Base-by-base conservation (phyloP, 495 filamentous ascomycete genomes). In the Umbilicaria muhlenbergii region DNA sequence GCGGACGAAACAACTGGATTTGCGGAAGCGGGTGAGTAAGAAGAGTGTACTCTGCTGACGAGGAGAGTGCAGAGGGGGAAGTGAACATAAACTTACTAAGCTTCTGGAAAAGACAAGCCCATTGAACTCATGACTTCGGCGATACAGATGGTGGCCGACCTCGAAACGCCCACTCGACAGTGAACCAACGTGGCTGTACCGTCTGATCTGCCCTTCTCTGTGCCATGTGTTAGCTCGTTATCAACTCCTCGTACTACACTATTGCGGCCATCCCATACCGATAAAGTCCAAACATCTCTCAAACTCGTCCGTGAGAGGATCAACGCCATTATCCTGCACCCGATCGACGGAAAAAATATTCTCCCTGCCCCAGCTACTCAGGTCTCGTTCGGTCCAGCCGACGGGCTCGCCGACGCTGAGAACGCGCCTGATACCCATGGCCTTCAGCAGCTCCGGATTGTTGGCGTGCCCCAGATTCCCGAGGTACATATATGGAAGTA, bases 121-220 rank as follows among this genome's bases (percentile, higher is more conserved):
- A 81, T 56, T 6, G 77, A 67, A 11, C 79, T 73, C 91, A 98
- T 98, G 16, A 96, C 89, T 61, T 95, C 88, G 31, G 91, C 91
- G 54, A 98, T 96, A 63, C 91, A 96, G 56, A 98, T 94, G 7
- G 91, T 98, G 16, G 91, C 91, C 39, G 83, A 89, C 46, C 91
- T 72, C 15, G 87, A 94, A 46, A 98, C 91, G 38, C 91, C 91
- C 36, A 98, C 91, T 11, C 92, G 80, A 58, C 91, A 98, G 59
- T 98, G 91, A 19, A 98, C 91, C 37, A 98, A 68, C 1, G 91
- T 94, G n/a, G 89, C 86, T 5, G 73, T 80, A 16, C 76, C 74
- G 35, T 83, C 79, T 34, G 55, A 56, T 52, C 80, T 82, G 33
- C 89, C 86, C 53, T 78, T 71, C 21, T 81, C 88, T 94, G 50